A percentile compares a stretch with the other conserved stretches of the same genome.
phyloP scores from a whole-genome alignment of 2,329 filamentous ascomycete species.

The Biscogniauxia marginata region DNA sequence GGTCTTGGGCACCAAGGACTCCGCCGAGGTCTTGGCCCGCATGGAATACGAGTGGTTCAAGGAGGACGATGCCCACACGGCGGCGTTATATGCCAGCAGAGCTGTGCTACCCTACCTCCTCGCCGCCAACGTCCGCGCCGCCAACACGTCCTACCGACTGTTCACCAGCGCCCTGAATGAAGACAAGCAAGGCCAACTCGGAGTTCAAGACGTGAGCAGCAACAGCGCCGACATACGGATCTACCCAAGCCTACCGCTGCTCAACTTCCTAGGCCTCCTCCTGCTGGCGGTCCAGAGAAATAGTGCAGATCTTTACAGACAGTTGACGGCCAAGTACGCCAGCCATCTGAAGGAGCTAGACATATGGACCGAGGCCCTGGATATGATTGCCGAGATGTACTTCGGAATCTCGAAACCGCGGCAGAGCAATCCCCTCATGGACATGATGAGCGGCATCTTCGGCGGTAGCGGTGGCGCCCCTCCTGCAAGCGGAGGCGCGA shows the following conservation, averaged over 20 bases:
- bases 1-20: conserved; percentile 84
- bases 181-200: conserved; percentile 56
- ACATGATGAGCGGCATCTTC: conserved; percentile 97
- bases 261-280: conserved; percentile 90
- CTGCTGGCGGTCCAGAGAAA: conserved; percentile 82
- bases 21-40: conserved; percentile 72
- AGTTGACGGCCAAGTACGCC: conserved; percentile 79
- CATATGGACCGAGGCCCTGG: conserved; percentile 77
- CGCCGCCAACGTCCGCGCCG: conserved; percentile 84
- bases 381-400: conserved; percentile 93
- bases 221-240: conserved; percentile 71
- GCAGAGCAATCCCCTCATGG: conserved; percentile 89
- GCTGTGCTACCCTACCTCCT: conserved; percentile 89
- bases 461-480: conserved; percentile 68
- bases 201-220: conserved; percentile 77
- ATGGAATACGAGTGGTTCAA: conserved; percentile 95
- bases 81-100: conserved; percentile 80
- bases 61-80: conserved; percentile 83
- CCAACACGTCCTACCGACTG: conserved; percentile 76
- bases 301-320: conserved; percentile 73
- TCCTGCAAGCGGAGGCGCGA: conserved; percentile 28
- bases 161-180: conserved; percentile 67
- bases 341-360: conserved; percentile 73
- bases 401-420: conserved; percentile 86
- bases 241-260: conserved; percentile 86